Conservation (phyloP, 2,329 filamentous ascomycete species). For the Apiospora koreana region DNA sequence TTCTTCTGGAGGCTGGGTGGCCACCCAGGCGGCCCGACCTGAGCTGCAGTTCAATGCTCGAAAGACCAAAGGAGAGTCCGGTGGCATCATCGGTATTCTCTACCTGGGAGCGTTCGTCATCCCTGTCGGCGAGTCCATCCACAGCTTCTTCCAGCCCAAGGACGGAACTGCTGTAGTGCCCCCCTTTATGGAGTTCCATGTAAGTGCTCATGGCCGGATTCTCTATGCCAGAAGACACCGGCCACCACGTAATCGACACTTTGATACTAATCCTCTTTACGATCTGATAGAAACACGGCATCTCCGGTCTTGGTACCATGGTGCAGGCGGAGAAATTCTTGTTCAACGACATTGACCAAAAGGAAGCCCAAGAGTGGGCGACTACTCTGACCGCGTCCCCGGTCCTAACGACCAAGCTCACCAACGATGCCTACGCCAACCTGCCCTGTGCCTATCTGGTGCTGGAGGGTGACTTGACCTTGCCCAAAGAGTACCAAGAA, state of each 20-base stretch:
- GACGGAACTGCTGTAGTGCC: constrained; percentile 23
- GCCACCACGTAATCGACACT: no score
- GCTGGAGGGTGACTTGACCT: constrained; percentile 27
- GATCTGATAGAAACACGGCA: not conserved
- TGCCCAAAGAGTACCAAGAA: constrained; percentile 34
- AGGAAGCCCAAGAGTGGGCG: constrained; percentile 25
- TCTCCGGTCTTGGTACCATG: not conserved
- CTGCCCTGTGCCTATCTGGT: constrained; percentile 36
- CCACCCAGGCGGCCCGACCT: constrained; percentile 30
- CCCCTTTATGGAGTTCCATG: constrained; percentile 31
- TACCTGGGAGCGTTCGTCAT: constrained; percentile 32
- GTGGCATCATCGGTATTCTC: constrained; percentile 31
- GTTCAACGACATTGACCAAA: constrained; percentile 24
- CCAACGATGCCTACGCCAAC: constrained; percentile 31
- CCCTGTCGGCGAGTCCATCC: constrained; percentile 29
- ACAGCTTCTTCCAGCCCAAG: constrained; percentile 32
- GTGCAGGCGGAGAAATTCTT: not conserved
- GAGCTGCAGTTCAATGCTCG: constrained; percentile 28
- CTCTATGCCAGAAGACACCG: constrained; percentile 22
- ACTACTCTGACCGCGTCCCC: constrained; percentile 28
- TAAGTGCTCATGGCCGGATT: constrained; percentile 14
- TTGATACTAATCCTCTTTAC: not conserved
- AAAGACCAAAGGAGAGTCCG: constrained; percentile 17
- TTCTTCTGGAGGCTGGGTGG: constrained; percentile 33
- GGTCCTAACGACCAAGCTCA: constrained; percentile 27